Evolutionary conservation across 352 stramenopile genomes (phyloP), one percentile per base, ranked within the genome.

Genomic region (Pythium aphanidermatum): DNA sequence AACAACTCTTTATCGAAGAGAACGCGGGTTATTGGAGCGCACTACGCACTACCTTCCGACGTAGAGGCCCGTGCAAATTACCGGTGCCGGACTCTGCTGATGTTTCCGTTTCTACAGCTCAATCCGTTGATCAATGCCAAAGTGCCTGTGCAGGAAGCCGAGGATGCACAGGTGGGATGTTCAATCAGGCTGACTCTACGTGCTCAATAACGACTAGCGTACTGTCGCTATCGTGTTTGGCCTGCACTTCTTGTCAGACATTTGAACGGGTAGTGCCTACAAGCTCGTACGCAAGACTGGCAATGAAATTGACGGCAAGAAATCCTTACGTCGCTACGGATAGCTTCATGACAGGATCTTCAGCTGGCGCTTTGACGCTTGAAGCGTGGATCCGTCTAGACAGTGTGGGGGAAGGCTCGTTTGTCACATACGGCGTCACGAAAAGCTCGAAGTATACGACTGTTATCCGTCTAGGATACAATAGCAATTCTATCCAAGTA

Each of bases 1-100:
- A 69, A 42, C 42, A 58, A 16, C 25, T 69, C 17, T 65, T 69
- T 33, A 54, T 69, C 29, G 46, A 54, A 6, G 57, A 65, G 30
- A 26, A 50, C 35, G 45, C 35, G 3, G 50, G 16, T 4, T 26
- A 0, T 21, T 19, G 45, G 5, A 26, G 31, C 3, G 12, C 25
- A 5, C 23, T 31, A 20, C 40, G 43, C 1, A 11, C 45, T 19
- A 11, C 26, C 2, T 65, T 65, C 24, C 46, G 56, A 19, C 23
- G 28, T 9, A 44, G 56, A 17, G 56, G 50, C 9, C 38, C 43
- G 8, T 65, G 56, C 27, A 37, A 36, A 1, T 21, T 59, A 14
- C 21, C 4, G 19, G 17, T 32, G 1, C 5, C 36, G 13, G 41
- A 50, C 13, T 25, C 24, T 2, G 20, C 41, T 1, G 27, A n/a